Conservation (phyloP, 768 basidiomycete species). For the Suillus weaverae region DNA sequence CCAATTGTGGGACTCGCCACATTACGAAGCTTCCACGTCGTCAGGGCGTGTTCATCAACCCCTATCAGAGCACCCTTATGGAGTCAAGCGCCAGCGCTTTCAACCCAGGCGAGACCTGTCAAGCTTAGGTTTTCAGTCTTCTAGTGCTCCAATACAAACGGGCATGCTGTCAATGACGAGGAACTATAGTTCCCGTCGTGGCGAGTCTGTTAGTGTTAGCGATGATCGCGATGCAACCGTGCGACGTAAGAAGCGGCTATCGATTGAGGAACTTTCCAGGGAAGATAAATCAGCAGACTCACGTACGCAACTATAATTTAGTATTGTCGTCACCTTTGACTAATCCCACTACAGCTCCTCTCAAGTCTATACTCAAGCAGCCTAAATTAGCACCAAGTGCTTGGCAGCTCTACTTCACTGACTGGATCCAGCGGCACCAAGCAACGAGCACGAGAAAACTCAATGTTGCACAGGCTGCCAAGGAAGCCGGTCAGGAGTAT, state of each 20-base stretch:
- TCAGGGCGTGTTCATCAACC: constrained; percentile 49
- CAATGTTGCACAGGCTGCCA: constrained; percentile 93
- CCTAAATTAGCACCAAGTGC: constrained; percentile 92
- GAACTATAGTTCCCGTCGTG: constrained; percentile 58
- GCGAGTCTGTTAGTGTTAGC: constrained; percentile 60
- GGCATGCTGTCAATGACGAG: constrained; percentile 52
- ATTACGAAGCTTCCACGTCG: constrained; percentile 45
- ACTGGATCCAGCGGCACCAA: constrained; percentile 89
- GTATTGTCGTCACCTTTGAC: constrained; percentile 24
- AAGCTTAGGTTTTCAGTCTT: constrained; percentile 62
- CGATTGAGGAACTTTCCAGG: constrained; percentile 35
- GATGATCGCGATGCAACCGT: constrained; percentile 77
- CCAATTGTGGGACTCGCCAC: constrained; percentile 61
- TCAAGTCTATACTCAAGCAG: constrained; percentile 79
- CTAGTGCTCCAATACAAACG: constrained; percentile 64
- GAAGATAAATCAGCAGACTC: constrained; percentile 47
- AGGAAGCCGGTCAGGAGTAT: constrained; percentile 91
- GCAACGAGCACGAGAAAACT: constrained; percentile 79
- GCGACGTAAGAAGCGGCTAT: constrained; percentile 52
- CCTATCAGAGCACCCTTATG: constrained; percentile 41
- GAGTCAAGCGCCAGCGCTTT: constrained; percentile 39
- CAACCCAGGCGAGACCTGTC: constrained; percentile 41
- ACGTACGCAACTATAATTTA: constrained; percentile 41
- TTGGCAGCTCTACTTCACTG: constrained; percentile 96
- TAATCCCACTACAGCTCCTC: constrained; percentile 48